Base-by-base conservation (phyloP, 2,329 filamentous ascomycete species). In the Xylaria digitata region DNA sequence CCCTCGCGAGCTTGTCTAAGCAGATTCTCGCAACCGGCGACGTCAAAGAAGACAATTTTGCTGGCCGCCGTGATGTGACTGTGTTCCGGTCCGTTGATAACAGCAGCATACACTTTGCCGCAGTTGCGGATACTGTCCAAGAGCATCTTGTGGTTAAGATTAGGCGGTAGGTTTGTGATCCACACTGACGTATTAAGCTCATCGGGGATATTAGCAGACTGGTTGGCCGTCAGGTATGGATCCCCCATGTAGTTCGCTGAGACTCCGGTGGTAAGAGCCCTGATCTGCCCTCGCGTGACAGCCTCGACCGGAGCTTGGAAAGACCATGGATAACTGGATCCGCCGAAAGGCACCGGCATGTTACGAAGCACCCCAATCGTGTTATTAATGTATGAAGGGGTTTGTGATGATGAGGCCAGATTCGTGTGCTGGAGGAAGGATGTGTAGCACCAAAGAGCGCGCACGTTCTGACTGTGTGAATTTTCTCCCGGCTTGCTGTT, bases 101-200 rank as follows among this genome's bases (percentile, higher is more conserved):
- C 83, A 1, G 79, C 79, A 52, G 84, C 83, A 72, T 79, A 87
- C 11, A 88, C 75, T 62, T 86, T 84, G 1, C 86, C 86, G 34
- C 82, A 76, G 66, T 78, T 72, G 11, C 80, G 79, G 49, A 88
- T 81, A 2, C 77, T 68, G 1, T 71, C 64, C 1, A 88, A 80
- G 0, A 88, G 82, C 69, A 82, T 78, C 30, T 74, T 69, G 46
- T 82, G 78, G 1, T 77, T 81, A 48, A 84, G 74, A 59, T 78
- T 68, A 0, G 82, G 77, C 0, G 85, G 83, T 0, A 88, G 79
- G 56, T 85, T 83, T 1, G 82, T 84, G 30, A 88, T 69, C 82
- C 85, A 88, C 0, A 88, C 76, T 0, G 84, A 80, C 37, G 84
- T 86, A 74, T 86, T 87, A 37, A 80, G 62, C 2, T 73, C 66